Percentiles rank a stretch among this genome's conserved stretches.
These are phyloP conservation scores for Thalassiosira gravida DNA, from an alignment of 352 stramenopile species.

Conservation along the genomic window DNA sequence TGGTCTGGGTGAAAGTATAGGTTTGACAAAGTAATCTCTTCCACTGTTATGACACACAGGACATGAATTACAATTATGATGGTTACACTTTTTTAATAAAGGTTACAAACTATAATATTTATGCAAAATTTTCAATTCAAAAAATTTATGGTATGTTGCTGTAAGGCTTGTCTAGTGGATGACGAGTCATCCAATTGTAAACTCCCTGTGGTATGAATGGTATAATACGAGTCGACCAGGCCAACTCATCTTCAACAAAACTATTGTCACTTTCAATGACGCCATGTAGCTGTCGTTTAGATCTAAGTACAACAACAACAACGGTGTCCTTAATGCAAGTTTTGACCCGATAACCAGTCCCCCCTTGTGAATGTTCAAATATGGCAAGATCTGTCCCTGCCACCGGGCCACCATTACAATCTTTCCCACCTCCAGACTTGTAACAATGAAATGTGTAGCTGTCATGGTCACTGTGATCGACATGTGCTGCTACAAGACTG, in stretches of 20 bases:
- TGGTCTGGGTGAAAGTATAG: too few relatives aligned
- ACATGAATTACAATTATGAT: too few relatives aligned
- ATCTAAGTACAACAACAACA: conserved; percentile 11
- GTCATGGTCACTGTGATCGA: conserved; percentile 10
- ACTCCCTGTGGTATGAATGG: conserved; percentile 17
- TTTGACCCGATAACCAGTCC: conserved; percentile 1
- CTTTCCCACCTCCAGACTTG: neutral
- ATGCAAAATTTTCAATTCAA: too few relatives aligned
- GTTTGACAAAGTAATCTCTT: too few relatives aligned
- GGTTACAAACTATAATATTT: too few relatives aligned
- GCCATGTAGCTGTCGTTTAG: conserved; percentile 13
- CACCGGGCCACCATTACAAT: conserved; percentile 4
- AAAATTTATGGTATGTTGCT: conserved; percentile 14
- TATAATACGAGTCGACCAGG: conserved; percentile 16
- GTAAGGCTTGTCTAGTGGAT: conserved; percentile 13
- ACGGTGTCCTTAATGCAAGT: conserved; percentile 27
- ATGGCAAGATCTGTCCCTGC: neutral
- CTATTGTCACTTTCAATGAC: conserved; percentile 3
- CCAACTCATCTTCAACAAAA: neutral
- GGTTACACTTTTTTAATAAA: too few relatives aligned
- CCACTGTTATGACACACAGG: too few relatives aligned
- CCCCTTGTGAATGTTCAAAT: conserved; percentile 9
- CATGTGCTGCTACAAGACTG: conserved; percentile 8
- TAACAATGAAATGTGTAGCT: conserved; percentile 12
- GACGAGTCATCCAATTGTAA: conserved; percentile 23